These are phyloP conservation scores for Mycena filopes DNA, from an alignment of 768 basidiomycete genomes.

Conservation along the genomic window DNA sequence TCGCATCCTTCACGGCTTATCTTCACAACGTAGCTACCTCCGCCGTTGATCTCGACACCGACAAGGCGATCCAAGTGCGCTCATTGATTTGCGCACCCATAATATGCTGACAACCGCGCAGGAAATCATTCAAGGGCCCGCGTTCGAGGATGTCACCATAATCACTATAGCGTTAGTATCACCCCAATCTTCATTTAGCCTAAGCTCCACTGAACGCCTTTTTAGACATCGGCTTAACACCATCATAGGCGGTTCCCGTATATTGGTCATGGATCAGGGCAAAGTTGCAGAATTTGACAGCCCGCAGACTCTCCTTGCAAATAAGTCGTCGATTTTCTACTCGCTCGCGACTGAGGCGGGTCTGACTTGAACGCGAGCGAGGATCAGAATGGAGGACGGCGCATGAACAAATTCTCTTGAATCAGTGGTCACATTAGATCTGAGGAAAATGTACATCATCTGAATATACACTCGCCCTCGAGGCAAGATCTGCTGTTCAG, in stretches of 20 bases:
- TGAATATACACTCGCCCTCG: too few species aligned
- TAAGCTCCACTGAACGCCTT: constrained; percentile 11
- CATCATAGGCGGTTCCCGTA: constrained; percentile 82
- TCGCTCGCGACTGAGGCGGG: constrained; percentile 76
- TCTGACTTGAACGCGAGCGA: constrained; percentile 37
- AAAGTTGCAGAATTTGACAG: constrained; percentile 83
- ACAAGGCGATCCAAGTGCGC: constrained; percentile 77
- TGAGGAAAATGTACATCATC: too few species aligned
- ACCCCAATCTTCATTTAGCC: constrained; percentile 5
- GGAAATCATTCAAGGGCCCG: constrained; percentile 82
- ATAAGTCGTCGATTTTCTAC: constrained; percentile 66
- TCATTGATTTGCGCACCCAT: not conserved
- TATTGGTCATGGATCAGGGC: constrained; percentile 88
- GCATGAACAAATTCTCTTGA: constrained; percentile 4
- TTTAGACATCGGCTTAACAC: constrained; percentile 84
- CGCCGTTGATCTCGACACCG: constrained; percentile 92
- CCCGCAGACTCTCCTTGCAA: constrained; percentile 71
- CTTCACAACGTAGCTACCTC: constrained; percentile 77
- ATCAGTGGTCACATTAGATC: too few species aligned
- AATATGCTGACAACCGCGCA: not conserved
- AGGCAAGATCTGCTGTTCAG: too few species aligned
- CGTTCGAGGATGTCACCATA: constrained; percentile 83
- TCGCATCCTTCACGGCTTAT: constrained; percentile 20
- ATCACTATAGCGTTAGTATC: constrained; percentile 83
- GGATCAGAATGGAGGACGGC: not conserved